Evolutionary conservation across 1,139 yeast species (phyloP), one percentile per base, ranked within the genome.

Genomic region (Hansenula anomala): DNA sequence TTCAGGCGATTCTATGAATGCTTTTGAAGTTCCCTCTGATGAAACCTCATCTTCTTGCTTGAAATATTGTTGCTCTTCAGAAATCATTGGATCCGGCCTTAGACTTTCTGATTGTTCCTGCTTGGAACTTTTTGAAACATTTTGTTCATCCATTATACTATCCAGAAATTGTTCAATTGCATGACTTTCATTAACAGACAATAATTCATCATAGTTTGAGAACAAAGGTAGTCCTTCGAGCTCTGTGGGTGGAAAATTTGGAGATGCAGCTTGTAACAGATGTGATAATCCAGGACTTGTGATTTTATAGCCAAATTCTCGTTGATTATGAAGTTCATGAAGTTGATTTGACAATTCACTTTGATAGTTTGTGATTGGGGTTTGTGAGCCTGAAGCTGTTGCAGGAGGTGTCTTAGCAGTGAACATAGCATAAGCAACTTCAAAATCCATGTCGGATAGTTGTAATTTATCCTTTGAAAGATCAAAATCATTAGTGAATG

Each of bases 91-190:
- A 27, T 17, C 16, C 2, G 20, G 15, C 20, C n/a, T 29, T 3
- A 8, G 30, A 13, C 15, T 16, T n/a, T 19, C 25, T n/a, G 7
- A 13, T 30, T 6, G n/a, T 30, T 30, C 17, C 16, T n/a, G 11
- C 10, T 11, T 18, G 16, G 16, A 3, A 12, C 16, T 10, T 22
- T 24, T 18, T 28, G 33, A 17, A 20, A 13, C 16, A 25, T 31
- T 36, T 30, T 23, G 25, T 15, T 43, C 59, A 34, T 63, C 64
- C 4, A 66, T 67, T 27, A 66, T 63, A 30, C 67, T 62, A 39
- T 66, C 71, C 23, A 66, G 51, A 38, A 66, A 65, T 14, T 56
- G 56, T 36, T 65, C 69, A 29, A 66, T 40, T 0, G 67, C 69
- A 12, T 59, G 52, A 3, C 65, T 46, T 38, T 66, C 71, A 39